These are phyloP conservation scores for Gossypium raimondii DNA, from an alignment of 345 rosid genomes.

Conservation along the genomic window DNA sequence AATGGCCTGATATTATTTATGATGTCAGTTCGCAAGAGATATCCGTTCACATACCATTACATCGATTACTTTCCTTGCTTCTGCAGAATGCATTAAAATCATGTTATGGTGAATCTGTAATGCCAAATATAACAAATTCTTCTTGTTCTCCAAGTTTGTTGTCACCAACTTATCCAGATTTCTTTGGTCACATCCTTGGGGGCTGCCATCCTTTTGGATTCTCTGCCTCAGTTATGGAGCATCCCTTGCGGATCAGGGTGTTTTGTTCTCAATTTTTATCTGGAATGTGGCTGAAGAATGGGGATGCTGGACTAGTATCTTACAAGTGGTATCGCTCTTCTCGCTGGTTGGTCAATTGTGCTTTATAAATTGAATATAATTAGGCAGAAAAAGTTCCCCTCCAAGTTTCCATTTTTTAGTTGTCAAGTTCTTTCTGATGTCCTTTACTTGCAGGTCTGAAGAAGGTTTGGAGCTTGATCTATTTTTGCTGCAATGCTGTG, in stretches of 20 bases:
- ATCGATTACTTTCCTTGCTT: slow-evolving; percentile 73
- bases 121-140: slow-evolving; percentile 20
- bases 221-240: slow-evolving; percentile 84
- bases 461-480: slow-evolving; percentile 92
- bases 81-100: slow-evolving; percentile 61
- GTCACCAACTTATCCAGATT: slow-evolving; percentile 34
- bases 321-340: slow-evolving; percentile 78
- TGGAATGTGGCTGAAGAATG: slow-evolving; percentile 97
- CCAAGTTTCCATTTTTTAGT: not conserved
- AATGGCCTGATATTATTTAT: slow-evolving; percentile 68
- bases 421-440: slow-evolving; percentile 16
- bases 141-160: slow-evolving; percentile 29
- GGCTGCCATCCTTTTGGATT: slow-evolving; percentile 74
- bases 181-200: slow-evolving; percentile 59
- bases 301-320: slow-evolving; percentile 62
- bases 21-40: slow-evolving; percentile 78
- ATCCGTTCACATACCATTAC: slow-evolving; percentile 81
- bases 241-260: slow-evolving; percentile 81
- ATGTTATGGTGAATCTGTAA: slow-evolving; percentile 56
- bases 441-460: slow-evolving; percentile 66
- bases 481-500: slow-evolving; percentile 94
- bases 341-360: slow-evolving; percentile 54
- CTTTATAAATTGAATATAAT: not conserved
- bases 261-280: slow-evolving; percentile 87
- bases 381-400: not conserved